A percentile compares a stretch with the other conserved stretches of the same genome.
Evolutionary conservation across 495 filamentous ascomycete genomes (phyloP).

Genomic region (Entonaema liquescens): DNA sequence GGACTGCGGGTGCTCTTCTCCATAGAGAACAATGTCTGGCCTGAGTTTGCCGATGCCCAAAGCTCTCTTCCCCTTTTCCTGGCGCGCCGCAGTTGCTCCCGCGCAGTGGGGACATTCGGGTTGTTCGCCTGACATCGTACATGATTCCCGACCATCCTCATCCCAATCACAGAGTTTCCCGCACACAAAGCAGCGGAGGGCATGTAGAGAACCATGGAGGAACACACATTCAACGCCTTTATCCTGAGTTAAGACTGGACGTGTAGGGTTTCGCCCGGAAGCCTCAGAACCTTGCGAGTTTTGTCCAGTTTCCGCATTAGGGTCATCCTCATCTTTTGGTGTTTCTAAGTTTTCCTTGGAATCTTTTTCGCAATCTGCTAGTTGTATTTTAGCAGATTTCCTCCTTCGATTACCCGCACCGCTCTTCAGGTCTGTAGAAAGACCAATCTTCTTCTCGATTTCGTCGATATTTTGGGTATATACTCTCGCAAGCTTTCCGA

Average conservation of each 20-base stretch:
- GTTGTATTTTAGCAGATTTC: constrained; percentile 35
- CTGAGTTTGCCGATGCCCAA: constrained; percentile 68
- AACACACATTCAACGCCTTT: constrained; percentile 68
- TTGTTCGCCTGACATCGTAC: constrained; percentile 64
- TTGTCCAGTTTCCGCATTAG: constrained; percentile 18
- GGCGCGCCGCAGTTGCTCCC: constrained; percentile 62
- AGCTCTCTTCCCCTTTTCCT: constrained; percentile 68
- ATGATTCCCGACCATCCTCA: constrained; percentile 55
- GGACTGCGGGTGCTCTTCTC: constrained; percentile 73
- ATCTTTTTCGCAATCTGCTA: constrained; percentile 26
- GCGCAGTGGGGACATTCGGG: constrained; percentile 70
- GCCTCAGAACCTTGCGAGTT: constrained; percentile 29
- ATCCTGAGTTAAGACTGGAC: constrained; percentile 42
- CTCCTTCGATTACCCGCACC: constrained; percentile 65
- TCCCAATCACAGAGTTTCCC: constrained; percentile 68
- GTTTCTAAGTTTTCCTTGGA: constrained; percentile 27
- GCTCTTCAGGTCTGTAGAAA: constrained; percentile 60
- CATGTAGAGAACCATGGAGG: constrained; percentile 69
- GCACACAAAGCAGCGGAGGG: constrained; percentile 70
- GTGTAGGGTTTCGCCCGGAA: constrained; percentile 46
- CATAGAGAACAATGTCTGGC: constrained; percentile 76
- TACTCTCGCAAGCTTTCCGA: constrained; percentile 68
- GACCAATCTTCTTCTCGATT: constrained; percentile 70
- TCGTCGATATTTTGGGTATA: constrained; percentile 80
- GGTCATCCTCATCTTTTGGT: constrained; percentile 5